A percentile compares a stretch with the other conserved stretches of the same genome.
Evolutionary conservation across 2,329 filamentous ascomycete genomes (phyloP).

Genomic region (Pseudocercospora vitis): DNA sequence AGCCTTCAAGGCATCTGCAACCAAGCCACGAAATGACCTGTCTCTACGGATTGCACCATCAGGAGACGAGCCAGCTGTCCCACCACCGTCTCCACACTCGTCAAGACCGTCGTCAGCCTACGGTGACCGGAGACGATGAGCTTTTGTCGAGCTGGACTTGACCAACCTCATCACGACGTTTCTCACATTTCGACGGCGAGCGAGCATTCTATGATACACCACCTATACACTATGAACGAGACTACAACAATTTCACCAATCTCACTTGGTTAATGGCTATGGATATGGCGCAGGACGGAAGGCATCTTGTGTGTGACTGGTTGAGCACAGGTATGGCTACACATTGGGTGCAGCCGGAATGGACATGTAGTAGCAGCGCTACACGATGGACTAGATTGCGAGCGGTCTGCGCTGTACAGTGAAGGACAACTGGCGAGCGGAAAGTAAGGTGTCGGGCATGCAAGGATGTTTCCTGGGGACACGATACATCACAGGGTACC

Average conservation of each 20-base stretch:
- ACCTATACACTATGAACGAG: no score
- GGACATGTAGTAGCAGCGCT: slow-evolving; percentile 4
- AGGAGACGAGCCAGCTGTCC: slow-evolving; percentile 31
- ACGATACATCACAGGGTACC: not conserved
- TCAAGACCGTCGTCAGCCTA: slow-evolving; percentile 34
- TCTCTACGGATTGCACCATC: slow-evolving; percentile 32
- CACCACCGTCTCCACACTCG: slow-evolving; percentile 35
- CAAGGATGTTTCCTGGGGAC: no score
- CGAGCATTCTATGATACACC: slow-evolving; percentile 9
- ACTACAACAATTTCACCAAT: no score
- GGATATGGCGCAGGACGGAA: not conserved
- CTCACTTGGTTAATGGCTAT: not conserved
- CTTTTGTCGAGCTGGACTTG: slow-evolving; percentile 22
- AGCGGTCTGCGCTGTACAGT: not conserved
- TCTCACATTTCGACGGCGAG: not conserved
- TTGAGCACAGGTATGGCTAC: not conserved
- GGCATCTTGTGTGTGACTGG: not conserved
- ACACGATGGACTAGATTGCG: not conserved
- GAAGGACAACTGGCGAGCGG: not conserved
- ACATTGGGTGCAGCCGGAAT: not conserved
- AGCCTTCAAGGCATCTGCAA: slow-evolving; percentile 36
- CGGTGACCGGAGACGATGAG: slow-evolving; percentile 27
- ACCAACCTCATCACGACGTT: not conserved
- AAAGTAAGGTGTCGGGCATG: no score
- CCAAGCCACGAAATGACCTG: slow-evolving; percentile 36